Conservation (phyloP, 140 eudicot genomes). For the Flaveria floridana region DNA sequence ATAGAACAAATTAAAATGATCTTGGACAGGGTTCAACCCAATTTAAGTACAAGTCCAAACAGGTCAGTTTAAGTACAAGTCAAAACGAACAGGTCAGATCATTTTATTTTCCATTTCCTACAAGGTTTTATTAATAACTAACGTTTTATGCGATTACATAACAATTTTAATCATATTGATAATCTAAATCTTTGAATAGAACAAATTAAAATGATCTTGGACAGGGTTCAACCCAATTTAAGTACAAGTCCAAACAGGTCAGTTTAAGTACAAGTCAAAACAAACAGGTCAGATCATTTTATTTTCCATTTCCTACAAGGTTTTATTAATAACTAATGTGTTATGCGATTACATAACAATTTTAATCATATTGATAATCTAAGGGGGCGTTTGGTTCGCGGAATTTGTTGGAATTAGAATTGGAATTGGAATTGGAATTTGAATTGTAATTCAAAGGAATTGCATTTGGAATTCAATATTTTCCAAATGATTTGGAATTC, state of each 20-base stretch:
- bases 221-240: background rate
- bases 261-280: background rate
- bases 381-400: too few relatives aligned
- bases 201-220: background rate
- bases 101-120: background rate
- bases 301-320: background rate
- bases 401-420: too few relatives aligned
- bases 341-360: background rate
- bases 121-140: background rate
- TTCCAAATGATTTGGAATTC: too few relatives aligned
- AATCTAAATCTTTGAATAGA: background rate
- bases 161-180: background rate
- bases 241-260: slow-evolving; percentile 1
- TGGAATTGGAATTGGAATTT: too few relatives aligned
- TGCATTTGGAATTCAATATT: too few relatives aligned
- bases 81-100: background rate
- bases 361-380: background rate
- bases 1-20: background rate
- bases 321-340: background rate
- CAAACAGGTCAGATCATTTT: background rate
- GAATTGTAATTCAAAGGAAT: too few relatives aligned
- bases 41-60: background rate
- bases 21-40: slow-evolving; percentile 6
- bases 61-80: slow-evolving; percentile 1
- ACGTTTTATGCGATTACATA: background rate